Evolutionary conservation across 2,329 filamentous ascomycete species (phyloP), one percentile per base, ranked within the genome.

Genomic region (Fusarium nygamai): DNA sequence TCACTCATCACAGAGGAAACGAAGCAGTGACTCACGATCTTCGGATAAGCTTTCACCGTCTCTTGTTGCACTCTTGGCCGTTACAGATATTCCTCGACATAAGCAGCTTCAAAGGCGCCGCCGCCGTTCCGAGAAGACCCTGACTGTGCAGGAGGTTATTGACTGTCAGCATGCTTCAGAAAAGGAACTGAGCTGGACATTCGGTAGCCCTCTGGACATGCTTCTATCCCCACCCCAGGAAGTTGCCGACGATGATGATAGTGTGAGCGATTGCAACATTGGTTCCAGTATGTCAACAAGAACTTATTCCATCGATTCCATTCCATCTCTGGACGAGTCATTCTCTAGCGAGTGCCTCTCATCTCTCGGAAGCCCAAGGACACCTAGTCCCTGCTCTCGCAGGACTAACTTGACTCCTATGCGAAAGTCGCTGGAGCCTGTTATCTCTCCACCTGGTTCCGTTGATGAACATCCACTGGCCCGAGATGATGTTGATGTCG

Each of bases 201-300:
- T 90, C 47, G 85, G 85, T 68, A 88, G 85, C 61, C 89, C 90
- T 1, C 79, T 92, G 74, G 90, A 92, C 64, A 80, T 92, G 67
- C 83, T 92, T 11, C 83, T 92, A 10, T 89, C 87, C 38, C 87
- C 90, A 0, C 90, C 89, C 3, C 89, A 91, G n/a, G 88, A 91
- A 51, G 76, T 87, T 31, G 83, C 84, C 47, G 86, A 88, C 38
- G 87, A 89, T 69, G 84, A 85, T 43, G 76, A 80, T n/a, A 85
- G 85, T 46, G 79, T 82, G 39, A 88, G 85, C 75, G 89, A 91
- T 64, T 88, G 87, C 79, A 85, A 85, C 39, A 82, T 86, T 29
- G 86, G 86, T 31, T 90, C 87, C 14, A 81, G 85, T 24, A 79
- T 89, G 54, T 91, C 88, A 8, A 87, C 84, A 4, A 86, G 88